A percentile compares a stretch with the other conserved stretches of the same genome.
phyloP scores from a whole-genome alignment of 345 rosid genomes.

The Rhizophora apiculata region DNA sequence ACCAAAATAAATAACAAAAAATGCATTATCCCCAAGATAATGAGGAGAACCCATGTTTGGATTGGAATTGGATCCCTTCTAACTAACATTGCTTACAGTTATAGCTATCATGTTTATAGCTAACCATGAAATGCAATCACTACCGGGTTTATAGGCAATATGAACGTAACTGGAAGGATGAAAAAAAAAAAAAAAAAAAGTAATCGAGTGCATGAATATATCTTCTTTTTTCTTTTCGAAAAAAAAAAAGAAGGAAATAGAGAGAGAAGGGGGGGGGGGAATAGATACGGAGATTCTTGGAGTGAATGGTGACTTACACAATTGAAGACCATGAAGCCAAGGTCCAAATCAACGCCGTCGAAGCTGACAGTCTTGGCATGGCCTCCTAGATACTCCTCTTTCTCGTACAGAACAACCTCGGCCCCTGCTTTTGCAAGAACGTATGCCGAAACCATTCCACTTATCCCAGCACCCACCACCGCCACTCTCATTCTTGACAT shows the following conservation, averaged over 20 bases:
- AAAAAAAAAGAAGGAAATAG: neutral
- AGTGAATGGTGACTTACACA: constrained; percentile 36
- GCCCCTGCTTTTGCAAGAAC: constrained; percentile 44
- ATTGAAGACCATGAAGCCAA: constrained; percentile 72
- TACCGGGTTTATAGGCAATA: too few species aligned
- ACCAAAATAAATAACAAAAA: too few species aligned
- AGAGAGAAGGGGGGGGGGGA: neutral
- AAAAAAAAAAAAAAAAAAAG: too few species aligned
- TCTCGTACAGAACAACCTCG: constrained; percentile 57
- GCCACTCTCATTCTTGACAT: constrained; percentile 45
- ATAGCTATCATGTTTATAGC: too few species aligned
- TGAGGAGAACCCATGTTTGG: too few species aligned
- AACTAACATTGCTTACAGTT: too few species aligned
- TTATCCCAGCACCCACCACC: constrained; percentile 64
- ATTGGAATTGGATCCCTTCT: too few species aligned
- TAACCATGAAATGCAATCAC: neutral
- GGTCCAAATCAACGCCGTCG: constrained; percentile 56
- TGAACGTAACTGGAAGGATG: too few species aligned
- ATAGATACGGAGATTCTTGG: neutral
- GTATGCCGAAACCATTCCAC: constrained; percentile 59
- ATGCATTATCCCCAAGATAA: too few species aligned
- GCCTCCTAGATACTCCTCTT: constrained; percentile 58
- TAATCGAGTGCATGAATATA: too few species aligned
- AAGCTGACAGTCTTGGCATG: constrained; percentile 56
- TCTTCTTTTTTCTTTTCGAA: too few species aligned